Conservation (phyloP, 805 yeast genomes). For the Martiniozyma abietophila region DNA sequence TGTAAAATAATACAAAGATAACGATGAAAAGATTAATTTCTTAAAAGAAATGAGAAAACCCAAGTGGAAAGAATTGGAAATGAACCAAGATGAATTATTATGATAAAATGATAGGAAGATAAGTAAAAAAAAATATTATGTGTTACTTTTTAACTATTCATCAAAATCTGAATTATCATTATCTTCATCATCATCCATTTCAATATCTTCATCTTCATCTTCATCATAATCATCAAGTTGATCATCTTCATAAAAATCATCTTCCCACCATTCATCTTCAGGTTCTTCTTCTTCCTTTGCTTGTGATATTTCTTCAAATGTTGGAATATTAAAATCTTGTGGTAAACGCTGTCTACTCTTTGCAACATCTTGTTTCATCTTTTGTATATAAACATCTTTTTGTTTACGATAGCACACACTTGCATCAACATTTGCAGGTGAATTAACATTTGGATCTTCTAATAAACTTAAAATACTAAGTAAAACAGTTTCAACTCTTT, state of each 20-base stretch:
- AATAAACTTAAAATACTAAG: conserved; percentile 82
- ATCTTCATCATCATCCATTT: conserved; percentile 21
- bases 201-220: conserved; percentile 23
- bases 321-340: conserved; percentile 74
- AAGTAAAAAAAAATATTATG: too few species aligned
- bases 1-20: too few species aligned
- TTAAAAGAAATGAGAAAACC: too few species aligned
- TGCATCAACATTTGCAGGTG: conserved; percentile 97
- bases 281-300: conserved; percentile 20
- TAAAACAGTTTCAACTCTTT: conserved; percentile 87
- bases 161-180: conserved; percentile 13
- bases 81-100: too few species aligned
- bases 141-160: conserved; percentile 1
- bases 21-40: too few species aligned
- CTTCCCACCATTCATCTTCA: conserved; percentile 23
- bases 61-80: too few species aligned
- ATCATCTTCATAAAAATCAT: conserved; percentile 26
- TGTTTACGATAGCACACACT: conserved; percentile 87
- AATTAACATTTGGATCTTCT: conserved; percentile 88
- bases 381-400: conserved; percentile 67
- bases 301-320: conserved; percentile 41
- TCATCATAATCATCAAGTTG: conserved; percentile 27
- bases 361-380: conserved; percentile 73
- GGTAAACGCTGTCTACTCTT: conserved; percentile 82
- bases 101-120: too few species aligned